Evolutionary conservation across 768 basidiomycete genomes (phyloP), one percentile per base, ranked within the genome.

Genomic region (Neoboletus subvelutipes): DNA sequence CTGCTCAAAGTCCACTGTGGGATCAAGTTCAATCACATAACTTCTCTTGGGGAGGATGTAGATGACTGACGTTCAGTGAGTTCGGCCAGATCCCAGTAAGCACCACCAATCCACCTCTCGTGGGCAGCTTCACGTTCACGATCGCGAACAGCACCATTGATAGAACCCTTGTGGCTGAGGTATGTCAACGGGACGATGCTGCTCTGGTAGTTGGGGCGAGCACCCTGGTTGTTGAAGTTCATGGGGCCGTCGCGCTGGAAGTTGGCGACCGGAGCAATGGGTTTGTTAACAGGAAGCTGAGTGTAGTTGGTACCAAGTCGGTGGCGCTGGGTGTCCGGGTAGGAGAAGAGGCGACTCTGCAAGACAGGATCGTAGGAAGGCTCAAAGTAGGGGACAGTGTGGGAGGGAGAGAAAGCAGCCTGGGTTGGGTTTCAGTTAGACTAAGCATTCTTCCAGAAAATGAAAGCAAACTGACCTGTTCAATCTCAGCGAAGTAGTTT

Each of bases 401-500:
- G 95, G 0, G 92, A 89, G 0, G 95, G 95, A 20, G 92, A 83
- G 80, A 92, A 95, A 3, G 94, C 94, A 57, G 76, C 78, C 82
- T 88, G 56, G 26, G 29, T 48, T 13, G 15, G 20, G 31, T 28
- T 47, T 37, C 15, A 9, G 33, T 62, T 22, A 62, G 22, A 58
- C 64, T 31, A 29, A 54, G 50, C n/a, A 11, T n/a, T 45, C 42
- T 28, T 33, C 29, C 7, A 48, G 61, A 69, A 60, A 40, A 67
- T 64, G 71, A 59, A 73, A 71, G 60, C 63, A 18, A 68, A 58
- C 79, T 62, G 36, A 90, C 88, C 78, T 98, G 94, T 73, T 98
- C 95, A 45, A 94, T 87, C 77, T 98, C 95, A 50, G 93, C 87
- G 57, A 97, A 97, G 82, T 93, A 97, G 77, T 93, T 92, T 69